A percentile compares a stretch with the other conserved stretches of the same genome.
Conservation (phyloP, 2,329 filamentous ascomycete genomes). For the Arachnomyces sp. region DNA sequence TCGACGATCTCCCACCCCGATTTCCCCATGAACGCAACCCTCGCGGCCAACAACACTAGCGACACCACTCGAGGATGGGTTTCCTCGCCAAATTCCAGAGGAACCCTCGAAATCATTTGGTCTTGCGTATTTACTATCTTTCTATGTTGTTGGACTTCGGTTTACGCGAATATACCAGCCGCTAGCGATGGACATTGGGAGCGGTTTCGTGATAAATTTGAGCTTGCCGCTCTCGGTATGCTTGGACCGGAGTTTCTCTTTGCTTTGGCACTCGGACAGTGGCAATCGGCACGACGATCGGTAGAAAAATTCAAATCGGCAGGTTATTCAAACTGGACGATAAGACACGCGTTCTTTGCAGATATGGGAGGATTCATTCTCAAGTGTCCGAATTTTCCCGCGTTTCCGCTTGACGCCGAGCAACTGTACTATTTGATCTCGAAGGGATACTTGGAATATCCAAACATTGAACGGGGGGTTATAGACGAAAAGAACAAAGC, state of each 20-base stretch:
- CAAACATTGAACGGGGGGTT: conserved; percentile 8
- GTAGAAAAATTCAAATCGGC: conserved; percentile 20
- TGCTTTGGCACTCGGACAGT: conserved; percentile 29
- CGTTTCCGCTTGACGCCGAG: conserved; percentile 32
- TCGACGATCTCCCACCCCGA: no score
- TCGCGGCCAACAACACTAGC: not conserved
- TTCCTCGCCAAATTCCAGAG: conserved; percentile 27
- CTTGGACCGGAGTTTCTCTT: conserved; percentile 34
- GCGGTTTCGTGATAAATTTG: conserved; percentile 23
- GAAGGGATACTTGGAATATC: conserved; percentile 14
- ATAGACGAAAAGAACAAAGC: conserved; percentile 19
- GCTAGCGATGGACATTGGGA: conserved; percentile 24
- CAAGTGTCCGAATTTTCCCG: conserved; percentile 18
- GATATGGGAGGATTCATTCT: conserved; percentile 37
- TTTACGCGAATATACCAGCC: conserved; percentile 33
- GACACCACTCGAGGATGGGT: conserved; percentile 26
- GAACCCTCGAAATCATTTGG: conserved; percentile 36
- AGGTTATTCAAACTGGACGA: conserved; percentile 27
- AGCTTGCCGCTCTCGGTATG: conserved; percentile 28
- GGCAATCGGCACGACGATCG: conserved; percentile 25
- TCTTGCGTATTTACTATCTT: conserved; percentile 34
- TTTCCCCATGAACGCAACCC: no score
- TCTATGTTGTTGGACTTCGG: conserved; percentile 35
- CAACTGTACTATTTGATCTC: conserved; percentile 22
- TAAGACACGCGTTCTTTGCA: conserved; percentile 35